Conservation (phyloP, 208 protist species). For the Naegleria lovaniensis region DNA sequence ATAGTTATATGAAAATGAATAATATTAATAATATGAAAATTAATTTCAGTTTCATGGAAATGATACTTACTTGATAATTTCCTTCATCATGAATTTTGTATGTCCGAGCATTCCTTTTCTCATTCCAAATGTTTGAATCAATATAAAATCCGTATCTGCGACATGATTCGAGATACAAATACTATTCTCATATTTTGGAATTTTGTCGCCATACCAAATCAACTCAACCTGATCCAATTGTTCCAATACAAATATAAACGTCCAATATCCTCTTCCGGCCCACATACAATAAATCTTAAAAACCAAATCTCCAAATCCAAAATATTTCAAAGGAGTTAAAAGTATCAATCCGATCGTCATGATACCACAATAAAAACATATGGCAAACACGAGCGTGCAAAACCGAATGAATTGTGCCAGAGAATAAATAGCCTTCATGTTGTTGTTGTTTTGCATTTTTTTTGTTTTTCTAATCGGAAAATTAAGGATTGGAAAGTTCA, state of each 20-base stretch:
- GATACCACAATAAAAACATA: background rate
- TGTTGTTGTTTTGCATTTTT: background rate
- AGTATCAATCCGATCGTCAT: background rate
- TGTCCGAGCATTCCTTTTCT: slow-evolving; percentile 1
- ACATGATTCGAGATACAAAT: slow-evolving; percentile 7
- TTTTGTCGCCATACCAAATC: background rate
- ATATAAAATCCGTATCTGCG: background rate
- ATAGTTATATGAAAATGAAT: background rate
- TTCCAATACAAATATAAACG: background rate
- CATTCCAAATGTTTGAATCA: background rate
- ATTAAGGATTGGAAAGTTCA: background rate
- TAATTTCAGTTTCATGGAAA: background rate
- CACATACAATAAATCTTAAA: background rate
- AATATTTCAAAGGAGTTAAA: background rate
- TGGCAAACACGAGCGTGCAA: background rate
- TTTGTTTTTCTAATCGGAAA: background rate
- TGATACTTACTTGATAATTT: background rate
- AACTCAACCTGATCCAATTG: background rate
- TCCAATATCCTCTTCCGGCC: background rate
- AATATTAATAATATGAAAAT: background rate
- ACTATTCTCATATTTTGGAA: slow-evolving; percentile 14
- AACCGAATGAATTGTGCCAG: background rate
- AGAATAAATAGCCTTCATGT: background rate
- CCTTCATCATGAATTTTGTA: background rate
- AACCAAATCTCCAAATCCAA: background rate